Percentiles rank a stretch among this genome's conserved stretches.
phyloP scores from a whole-genome alignment of 805 yeast species.

The Saccharomycopsis fermentans region DNA sequence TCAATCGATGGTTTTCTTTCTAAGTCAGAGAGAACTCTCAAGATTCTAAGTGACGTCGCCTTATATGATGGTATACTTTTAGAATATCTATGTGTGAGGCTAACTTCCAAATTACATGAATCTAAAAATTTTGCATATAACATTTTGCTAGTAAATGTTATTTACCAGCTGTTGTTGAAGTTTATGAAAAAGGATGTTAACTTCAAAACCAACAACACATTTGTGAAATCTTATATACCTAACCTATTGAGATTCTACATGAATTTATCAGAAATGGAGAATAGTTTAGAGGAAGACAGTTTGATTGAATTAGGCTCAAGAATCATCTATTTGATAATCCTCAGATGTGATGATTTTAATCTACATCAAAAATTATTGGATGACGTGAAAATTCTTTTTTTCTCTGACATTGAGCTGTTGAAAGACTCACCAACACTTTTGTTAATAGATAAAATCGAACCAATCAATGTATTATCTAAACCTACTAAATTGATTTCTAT shows the following conservation, averaged over 20 bases:
- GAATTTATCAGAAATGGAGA: constrained; percentile 1
- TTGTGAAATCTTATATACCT: constrained; percentile 36
- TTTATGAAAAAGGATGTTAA: constrained; percentile 1
- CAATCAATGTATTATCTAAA: constrained; percentile 9
- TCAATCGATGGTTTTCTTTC: neutral
- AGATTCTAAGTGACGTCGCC: constrained; percentile 25
- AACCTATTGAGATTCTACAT: constrained; percentile 24
- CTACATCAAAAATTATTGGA: constrained; percentile 37
- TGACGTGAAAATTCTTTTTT: constrained; percentile 30
- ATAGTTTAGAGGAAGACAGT: constrained; percentile 13
- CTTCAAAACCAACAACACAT: constrained; percentile 21
- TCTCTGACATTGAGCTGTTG: constrained; percentile 8
- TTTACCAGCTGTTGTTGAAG: constrained; percentile 8
- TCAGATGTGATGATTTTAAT: constrained; percentile 20
- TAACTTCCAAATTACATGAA: constrained; percentile 25
- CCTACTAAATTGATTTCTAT: constrained; percentile 26
- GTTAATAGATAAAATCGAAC: neutral
- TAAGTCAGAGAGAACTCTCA: constrained; percentile 3
- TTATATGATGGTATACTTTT: constrained; percentile 27
- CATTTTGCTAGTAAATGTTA: constrained; percentile 7
- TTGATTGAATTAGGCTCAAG: constrained; percentile 25
- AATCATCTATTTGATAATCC: constrained; percentile 27
- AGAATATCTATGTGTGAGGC: constrained; percentile 30
- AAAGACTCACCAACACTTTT: constrained; percentile 14
- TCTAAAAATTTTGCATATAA: neutral